Conservation (phyloP, 192 early-diverging fungal genomes). For the Anaeromyces robustus region DNA sequence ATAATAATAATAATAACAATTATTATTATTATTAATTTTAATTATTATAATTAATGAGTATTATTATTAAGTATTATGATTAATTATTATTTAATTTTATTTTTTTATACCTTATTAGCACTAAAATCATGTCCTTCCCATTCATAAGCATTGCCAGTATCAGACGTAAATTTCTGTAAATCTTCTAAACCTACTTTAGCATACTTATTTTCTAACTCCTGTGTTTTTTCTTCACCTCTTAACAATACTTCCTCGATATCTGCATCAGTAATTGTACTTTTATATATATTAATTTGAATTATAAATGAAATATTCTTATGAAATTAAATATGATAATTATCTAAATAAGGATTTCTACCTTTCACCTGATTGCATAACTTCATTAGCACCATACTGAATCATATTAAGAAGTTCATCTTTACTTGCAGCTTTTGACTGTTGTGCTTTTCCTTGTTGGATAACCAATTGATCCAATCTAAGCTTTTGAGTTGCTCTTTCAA, state of each 20-base stretch:
- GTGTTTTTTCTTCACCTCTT: slow-evolving; percentile 74
- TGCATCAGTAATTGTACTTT: slow-evolving; percentile 49
- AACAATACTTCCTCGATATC: slow-evolving; percentile 74
- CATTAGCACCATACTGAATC: slow-evolving; percentile 92
- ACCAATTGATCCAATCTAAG: slow-evolving; percentile 90
- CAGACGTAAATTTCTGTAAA: slow-evolving; percentile 70
- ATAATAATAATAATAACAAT: slow-evolving; percentile 3
- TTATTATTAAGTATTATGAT: background rate
- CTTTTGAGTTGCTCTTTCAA: slow-evolving; percentile 95
- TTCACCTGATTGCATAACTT: slow-evolving; percentile 54
- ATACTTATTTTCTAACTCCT: slow-evolving; percentile 78
- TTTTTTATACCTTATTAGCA: slow-evolving; percentile 1
- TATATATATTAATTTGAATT: background rate
- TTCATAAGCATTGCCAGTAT: slow-evolving; percentile 59
- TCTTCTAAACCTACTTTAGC: slow-evolving; percentile 82
- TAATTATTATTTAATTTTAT: too few relatives aligned
- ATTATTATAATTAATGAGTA: slow-evolving; percentile 5
- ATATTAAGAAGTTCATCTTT: slow-evolving; percentile 84
- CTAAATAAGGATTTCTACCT: slow-evolving; percentile 10
- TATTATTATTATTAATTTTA: slow-evolving; percentile 32
- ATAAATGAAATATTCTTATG: background rate
- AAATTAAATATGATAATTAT: slow-evolving; percentile 1
- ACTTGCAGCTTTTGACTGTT: slow-evolving; percentile 47
- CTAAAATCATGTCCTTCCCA: slow-evolving; percentile 97
- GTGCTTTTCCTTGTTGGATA: slow-evolving; percentile 90